Evolutionary conservation across 768 basidiomycete species (phyloP), one percentile per base, ranked within the genome.

Genomic region (Kwoniella dendrophila): DNA sequence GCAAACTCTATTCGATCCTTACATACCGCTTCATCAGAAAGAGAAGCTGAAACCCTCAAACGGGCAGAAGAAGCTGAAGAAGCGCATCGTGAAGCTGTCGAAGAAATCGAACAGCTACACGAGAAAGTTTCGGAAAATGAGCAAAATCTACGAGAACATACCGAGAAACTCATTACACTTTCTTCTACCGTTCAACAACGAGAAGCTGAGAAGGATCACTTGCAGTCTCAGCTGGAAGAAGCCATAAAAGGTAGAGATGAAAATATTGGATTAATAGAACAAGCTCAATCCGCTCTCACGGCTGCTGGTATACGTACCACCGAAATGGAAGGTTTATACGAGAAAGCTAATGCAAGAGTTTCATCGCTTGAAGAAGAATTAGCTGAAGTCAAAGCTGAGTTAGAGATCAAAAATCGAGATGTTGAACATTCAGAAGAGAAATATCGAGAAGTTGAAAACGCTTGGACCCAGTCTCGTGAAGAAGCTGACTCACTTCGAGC

Each of bases 401-500:
- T 96, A 20, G 92, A 95, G 77, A 81, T 86, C 2, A 84, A 86
- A 62, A 84, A 83, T 1, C 81, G 84, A 2, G 94, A 96, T 76
- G 85, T 86, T 16, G 91, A 94, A 63, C 78, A 85, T 8, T 83
- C 87, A 5, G 84, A 85, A 45, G 80, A 82, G 10, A 83, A 88
- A 56, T 80, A 94, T 43, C 82, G 84, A 26, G 90, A 94, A 56
- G 87, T 88, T 43, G 94, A 96, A 80, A 92, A 89, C 73, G 86
- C 89, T 8, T 96, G 92, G 88, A 85, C 89, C 26, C 90, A 92
- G 78, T 91, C 92, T 43, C 86, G 92, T 14, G 89, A 94, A 80
- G 92, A 97, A 81, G 91, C 92, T 2, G 94, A 96, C 77, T 86
- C 89, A 1, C 87, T 93, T 78, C 83, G 92, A 56, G 88, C 89